Evolutionary conservation across 1,284 basidiomycete species (phyloP), one percentile per base, ranked within the genome.

Genomic region (Porodaedalea pini): DNA sequence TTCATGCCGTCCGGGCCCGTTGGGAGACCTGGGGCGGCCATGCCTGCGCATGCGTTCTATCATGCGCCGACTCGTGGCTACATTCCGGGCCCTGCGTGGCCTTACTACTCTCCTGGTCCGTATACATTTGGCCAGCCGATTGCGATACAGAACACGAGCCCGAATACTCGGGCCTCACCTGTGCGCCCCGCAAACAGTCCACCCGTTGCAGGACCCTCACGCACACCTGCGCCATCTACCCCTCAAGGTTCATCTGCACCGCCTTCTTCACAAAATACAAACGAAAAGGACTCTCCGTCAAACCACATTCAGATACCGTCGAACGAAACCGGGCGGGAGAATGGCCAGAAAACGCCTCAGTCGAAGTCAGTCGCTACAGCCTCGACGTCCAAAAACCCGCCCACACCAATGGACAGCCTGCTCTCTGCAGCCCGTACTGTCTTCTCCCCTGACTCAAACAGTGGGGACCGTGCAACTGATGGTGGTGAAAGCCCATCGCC

Each of bases 361-460:
- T 54, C 51, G 19, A 54, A 54, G 19, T n/a, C 54, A 10, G 39
- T 25, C 25, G 10, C 49, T 27, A 10, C 17, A 23, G 11, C 23
- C 3, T 37, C 49, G 5, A 23, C 27, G 23, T 6, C 47, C 21
- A 51, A 47, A 31, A 43, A 39, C 8, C 55, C 55, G 2, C 31
- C 48, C 11, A 58, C 51, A 4, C 53, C 53, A 5, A 44, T 59
- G 53, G 58, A 59, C 31, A 44, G 34, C 19, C 37, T 59, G 17
- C 58, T 55, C 5, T 56, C 53, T 17, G 58, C 54, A 2, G 58
- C 58, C 4, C 58, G 34, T 7, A 39, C 53, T 25, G 54, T 59
- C 13, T 53, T 59, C 29, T 56, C 53, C 8, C 58, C 58, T 34
- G 36, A 36, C 21, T 10, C 54, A 6, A n/a, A n/a, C 13, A 27